Evolutionary conservation across 495 filamentous ascomycete genomes (phyloP), one percentile per base, ranked within the genome.

Genomic region (Terfezia claveryi): DNA sequence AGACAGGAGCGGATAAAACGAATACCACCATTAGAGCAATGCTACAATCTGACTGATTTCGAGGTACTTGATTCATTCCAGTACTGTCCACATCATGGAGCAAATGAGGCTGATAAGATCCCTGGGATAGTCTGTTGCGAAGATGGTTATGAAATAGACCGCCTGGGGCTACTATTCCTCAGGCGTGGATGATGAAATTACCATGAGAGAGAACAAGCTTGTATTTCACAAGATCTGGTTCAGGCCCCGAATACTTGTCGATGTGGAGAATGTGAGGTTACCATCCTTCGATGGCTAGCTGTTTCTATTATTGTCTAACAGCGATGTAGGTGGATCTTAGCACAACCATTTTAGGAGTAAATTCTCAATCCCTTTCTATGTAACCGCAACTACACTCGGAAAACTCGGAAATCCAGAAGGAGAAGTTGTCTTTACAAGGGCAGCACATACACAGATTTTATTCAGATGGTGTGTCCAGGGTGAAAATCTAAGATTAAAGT

Each of bases 211-310:
- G 70, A 98, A 98, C 70, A 89, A 94, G 71, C 77, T 80, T 10
- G 91, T 92, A 32, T 98, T 81, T 71, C 89, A 96, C 70, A 87
- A 89, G 63, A 88, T 96, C 69, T 96, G 89, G 89, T 96, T 96
- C 72, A 78, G 88, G 16, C 89, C 89, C 2, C 77, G 78, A 49
- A 71, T 95, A 54, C 75, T 96, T 17, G 78, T 88, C 38, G 79
- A 96, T 59, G 89, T 96, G 23, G 82, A 85, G 62, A 74, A 85
- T 23, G 4, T 46, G 17, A 14, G 17, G 41, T 8, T 46, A 46
- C 41, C 3, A 5, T 46, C 14, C 41, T 4, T 46, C 27, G 27
- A 32, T 32, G 27, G 27, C 27, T 4, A 32, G 27, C 27, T 4
- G 4, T 2, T 46, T 46, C 14, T 4, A 2, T 1, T 4, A 2